Conservation (phyloP, 176 grass and related monocot species). For the Lolium rigidum region DNA sequence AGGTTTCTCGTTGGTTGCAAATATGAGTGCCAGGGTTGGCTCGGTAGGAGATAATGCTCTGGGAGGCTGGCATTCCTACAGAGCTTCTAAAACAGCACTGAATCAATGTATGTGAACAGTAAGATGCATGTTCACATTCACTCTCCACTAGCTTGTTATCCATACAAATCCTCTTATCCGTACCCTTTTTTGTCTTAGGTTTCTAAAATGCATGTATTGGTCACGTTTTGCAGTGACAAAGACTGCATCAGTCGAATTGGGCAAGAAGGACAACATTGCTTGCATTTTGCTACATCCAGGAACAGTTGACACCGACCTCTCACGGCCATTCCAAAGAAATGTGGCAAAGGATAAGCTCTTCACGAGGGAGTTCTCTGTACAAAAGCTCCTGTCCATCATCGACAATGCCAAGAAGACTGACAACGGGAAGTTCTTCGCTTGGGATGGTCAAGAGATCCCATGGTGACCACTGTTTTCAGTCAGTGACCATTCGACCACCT, state of each 20-base stretch:
- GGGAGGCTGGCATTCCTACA: slow-evolving; percentile 93
- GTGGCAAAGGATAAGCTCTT: slow-evolving; percentile 75
- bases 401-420: slow-evolving; percentile 65
- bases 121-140: not conserved
- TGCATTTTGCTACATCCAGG: slow-evolving; percentile 92
- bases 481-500: not conserved
- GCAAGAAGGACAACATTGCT: slow-evolving; percentile 67
- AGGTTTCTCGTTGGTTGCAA: slow-evolving; percentile 73
- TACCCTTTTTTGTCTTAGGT: not conserved
- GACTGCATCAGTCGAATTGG: slow-evolving; percentile 77
- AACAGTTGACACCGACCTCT: slow-evolving; percentile 88
- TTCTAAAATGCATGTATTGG: not conserved
- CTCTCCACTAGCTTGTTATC: not conserved
- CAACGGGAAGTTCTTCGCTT: slow-evolving; percentile 91
- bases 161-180: not conserved
- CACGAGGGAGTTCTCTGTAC: slow-evolving; percentile 74
- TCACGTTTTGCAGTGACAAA: slow-evolving; percentile 74
- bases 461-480: not conserved
- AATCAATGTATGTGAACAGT: slow-evolving; percentile 72
- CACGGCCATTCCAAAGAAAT: slow-evolving; percentile 80
- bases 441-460: slow-evolving; percentile 87
- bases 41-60: slow-evolving; percentile 82
- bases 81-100: slow-evolving; percentile 88
- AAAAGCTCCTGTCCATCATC: slow-evolving; percentile 72
- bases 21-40: slow-evolving; percentile 82